Evolutionary conservation across 495 filamentous ascomycete genomes (phyloP).

Genomic region (Bacidia gigantensis): DNA sequence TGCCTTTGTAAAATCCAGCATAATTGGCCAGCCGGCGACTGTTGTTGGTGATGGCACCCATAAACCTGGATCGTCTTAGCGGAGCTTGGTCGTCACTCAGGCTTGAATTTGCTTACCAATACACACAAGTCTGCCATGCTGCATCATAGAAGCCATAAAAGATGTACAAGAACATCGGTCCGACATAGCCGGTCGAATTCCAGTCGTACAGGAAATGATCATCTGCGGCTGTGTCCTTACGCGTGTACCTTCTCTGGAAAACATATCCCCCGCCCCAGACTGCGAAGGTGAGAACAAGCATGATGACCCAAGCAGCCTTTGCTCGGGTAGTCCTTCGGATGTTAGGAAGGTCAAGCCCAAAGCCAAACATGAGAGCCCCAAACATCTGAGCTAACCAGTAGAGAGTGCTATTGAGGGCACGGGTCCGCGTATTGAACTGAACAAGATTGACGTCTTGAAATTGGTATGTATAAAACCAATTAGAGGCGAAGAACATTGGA

Average conservation of each 20-base stretch:
- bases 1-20: slow-evolving; percentile 92
- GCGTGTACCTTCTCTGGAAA: slow-evolving; percentile 53
- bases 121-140: slow-evolving; percentile 71
- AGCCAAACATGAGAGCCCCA: slow-evolving; percentile 66
- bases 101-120: slow-evolving; percentile 50
- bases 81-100: slow-evolving; percentile 15
- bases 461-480: slow-evolving; percentile 40
- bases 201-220: slow-evolving; percentile 44
- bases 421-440: slow-evolving; percentile 23
- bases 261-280: slow-evolving; percentile 85
- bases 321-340: slow-evolving; percentile 62
- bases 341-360: slow-evolving; percentile 50
- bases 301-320: slow-evolving; percentile 48
- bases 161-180: slow-evolving; percentile 83
- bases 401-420: slow-evolving; percentile 67
- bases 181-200: slow-evolving; percentile 51
- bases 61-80: slow-evolving; percentile 45
- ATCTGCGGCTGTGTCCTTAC: slow-evolving; percentile 27
- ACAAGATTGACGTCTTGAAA: slow-evolving; percentile 29
- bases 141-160: slow-evolving; percentile 90
- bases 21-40: slow-evolving; percentile 85
- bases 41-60: slow-evolving; percentile 87
- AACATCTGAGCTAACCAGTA: slow-evolving; percentile 87
- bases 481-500: slow-evolving; percentile 59
- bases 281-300: slow-evolving; percentile 62